These are phyloP conservation scores for Zanthoxylum bungeanum DNA, from an alignment of 345 rosid species.

Conservation along the genomic window DNA sequence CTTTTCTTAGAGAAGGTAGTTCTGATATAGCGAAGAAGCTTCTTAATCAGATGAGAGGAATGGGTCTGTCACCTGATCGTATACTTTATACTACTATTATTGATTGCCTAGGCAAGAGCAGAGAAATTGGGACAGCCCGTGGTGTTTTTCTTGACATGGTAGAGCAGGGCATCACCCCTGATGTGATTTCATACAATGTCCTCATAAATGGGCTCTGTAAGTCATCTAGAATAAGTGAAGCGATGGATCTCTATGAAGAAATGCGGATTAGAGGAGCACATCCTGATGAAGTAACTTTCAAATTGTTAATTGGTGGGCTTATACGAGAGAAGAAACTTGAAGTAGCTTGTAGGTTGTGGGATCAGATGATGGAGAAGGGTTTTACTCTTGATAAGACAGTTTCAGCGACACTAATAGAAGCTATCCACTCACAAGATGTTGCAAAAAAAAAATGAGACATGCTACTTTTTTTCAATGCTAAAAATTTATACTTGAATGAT, in stretches of 20 bases:
- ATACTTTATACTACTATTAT: conserved; percentile 78
- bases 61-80: conserved; percentile 61
- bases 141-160: conserved; percentile 68
- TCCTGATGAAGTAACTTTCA: conserved; percentile 85
- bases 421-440: conserved; percentile 34
- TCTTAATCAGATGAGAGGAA: conserved; percentile 60
- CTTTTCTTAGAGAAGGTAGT: conserved; percentile 62
- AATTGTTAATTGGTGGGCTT: conserved; percentile 80
- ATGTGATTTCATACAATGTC: conserved; percentile 72
- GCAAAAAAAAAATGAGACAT: conserved; percentile 22
- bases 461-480: background rate
- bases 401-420: conserved; percentile 63
- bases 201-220: conserved; percentile 79
- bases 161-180: conserved; percentile 67
- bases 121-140: conserved; percentile 63
- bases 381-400: conserved; percentile 77
- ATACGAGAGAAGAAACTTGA: conserved; percentile 54
- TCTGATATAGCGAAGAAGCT: conserved; percentile 62
- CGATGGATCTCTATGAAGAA: conserved; percentile 59
- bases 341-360: conserved; percentile 80
- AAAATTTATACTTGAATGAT: background rate
- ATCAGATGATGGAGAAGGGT: conserved; percentile 98
- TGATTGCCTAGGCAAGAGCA: conserved; percentile 73
- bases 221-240: conserved; percentile 56
- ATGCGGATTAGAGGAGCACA: conserved; percentile 57